phyloP scores from a whole-genome alignment of 2,329 filamentous ascomycete species.

The Erysiphe pulchra region DNA sequence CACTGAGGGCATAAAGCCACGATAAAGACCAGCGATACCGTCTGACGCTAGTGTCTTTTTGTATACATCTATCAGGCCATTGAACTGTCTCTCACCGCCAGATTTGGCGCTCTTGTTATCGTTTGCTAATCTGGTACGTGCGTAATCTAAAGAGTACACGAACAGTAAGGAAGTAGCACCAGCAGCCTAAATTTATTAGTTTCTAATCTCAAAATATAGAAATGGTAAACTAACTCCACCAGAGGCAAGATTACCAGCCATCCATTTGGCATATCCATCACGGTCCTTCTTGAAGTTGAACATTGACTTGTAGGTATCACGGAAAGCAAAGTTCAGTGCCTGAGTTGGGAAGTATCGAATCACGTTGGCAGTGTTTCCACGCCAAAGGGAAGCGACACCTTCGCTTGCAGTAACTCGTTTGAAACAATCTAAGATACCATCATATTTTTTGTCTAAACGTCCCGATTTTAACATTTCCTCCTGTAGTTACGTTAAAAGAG shows the following conservation, averaged over 20 bases:
- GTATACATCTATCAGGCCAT: conserved; percentile 98
- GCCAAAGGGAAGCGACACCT: conserved; percentile 89
- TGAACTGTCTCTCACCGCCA: conserved; percentile 98
- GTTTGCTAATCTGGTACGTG: conserved; percentile 99
- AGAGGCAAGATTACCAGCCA: conserved; percentile 97
- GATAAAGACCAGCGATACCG: conserved; percentile 99
- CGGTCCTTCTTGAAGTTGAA: conserved; percentile 99
- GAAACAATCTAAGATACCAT: conserved; percentile 90
- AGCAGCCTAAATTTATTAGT: conserved; percentile 34
- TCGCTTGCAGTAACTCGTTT: conserved; percentile 67
- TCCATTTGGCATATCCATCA: conserved; percentile 97
- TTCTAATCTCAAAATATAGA: not conserved
- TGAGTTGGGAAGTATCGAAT: conserved; percentile 99
- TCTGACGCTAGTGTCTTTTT: conserved; percentile 98
- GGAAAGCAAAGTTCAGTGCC: conserved; percentile 99
- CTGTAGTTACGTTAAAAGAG: conserved; percentile 20
- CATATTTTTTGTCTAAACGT: conserved; percentile 94
- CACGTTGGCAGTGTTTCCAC: conserved; percentile 99
- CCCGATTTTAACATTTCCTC: conserved; percentile 99
- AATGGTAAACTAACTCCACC: conserved; percentile 59
- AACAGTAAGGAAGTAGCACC: conserved; percentile 99
- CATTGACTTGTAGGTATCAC: conserved; percentile 99
- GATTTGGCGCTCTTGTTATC: conserved; percentile 97
- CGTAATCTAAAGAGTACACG: conserved; percentile 99
- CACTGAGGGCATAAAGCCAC: conserved; percentile 99